These are phyloP conservation scores for Capsicum chinense DNA, from an alignment of 257 asterid species.

Conservation along the genomic window DNA sequence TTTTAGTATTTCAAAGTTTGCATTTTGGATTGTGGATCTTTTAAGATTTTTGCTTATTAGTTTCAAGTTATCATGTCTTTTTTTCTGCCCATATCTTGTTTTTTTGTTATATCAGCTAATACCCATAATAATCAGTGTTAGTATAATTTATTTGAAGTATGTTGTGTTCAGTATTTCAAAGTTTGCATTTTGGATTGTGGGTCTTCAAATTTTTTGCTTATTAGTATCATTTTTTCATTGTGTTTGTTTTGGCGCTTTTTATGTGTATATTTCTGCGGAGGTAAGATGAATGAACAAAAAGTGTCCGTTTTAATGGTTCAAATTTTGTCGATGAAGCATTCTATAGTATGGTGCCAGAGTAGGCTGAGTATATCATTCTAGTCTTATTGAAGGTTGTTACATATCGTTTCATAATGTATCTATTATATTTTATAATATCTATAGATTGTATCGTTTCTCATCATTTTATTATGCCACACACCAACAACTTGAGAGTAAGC, in stretches of 20 bases:
- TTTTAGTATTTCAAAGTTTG: neutral
- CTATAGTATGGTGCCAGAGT: neutral
- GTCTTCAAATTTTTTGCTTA: neutral
- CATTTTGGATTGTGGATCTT: neutral
- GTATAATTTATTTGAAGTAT: neutral
- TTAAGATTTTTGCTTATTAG: neutral
- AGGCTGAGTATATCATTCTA: neutral
- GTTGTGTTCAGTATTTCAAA: neutral
- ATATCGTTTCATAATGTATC: too few species aligned
- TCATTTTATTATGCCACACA: too few species aligned
- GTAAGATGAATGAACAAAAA: neutral
- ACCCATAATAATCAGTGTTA: neutral
- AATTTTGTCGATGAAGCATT: neutral
- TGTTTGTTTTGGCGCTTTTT: neutral
- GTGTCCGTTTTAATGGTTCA: neutral
- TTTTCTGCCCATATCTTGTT: constrained; percentile 27
- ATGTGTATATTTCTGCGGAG: neutral
- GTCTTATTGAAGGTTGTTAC: too few species aligned
- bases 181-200: neutral
- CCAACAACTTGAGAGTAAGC: too few species aligned
- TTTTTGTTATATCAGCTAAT: neutral
- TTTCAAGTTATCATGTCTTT: constrained; percentile 20
- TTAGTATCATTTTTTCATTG: neutral
- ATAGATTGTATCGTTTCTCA: too few species aligned
- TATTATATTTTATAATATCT: too few species aligned